Conservation (phyloP, 768 basidiomycete species). For the Boletus rubropictus region DNA sequence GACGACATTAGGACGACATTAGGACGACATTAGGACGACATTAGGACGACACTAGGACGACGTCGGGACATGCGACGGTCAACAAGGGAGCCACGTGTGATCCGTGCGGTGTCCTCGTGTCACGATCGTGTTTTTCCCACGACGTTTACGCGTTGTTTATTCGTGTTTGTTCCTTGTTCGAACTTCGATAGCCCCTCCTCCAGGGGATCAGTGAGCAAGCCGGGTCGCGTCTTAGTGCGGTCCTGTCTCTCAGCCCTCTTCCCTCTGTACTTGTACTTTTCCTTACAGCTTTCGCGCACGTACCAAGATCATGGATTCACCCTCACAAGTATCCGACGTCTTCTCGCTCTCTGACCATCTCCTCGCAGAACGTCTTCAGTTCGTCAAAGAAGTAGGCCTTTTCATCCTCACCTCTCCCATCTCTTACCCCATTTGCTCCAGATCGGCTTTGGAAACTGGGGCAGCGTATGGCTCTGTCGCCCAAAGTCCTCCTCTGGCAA, state of each 20-base stretch:
- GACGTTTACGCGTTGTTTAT: slow-evolving; percentile 28
- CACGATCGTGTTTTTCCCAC: slow-evolving; percentile 22
- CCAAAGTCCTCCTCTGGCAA: slow-evolving; percentile 47
- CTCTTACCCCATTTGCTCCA: slow-evolving; percentile 25
- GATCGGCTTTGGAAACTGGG: slow-evolving; percentile 94
- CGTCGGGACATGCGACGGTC: no score
- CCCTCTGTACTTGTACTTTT: slow-evolving; percentile 24
- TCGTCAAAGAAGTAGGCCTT: slow-evolving; percentile 63
- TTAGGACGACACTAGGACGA: no score
- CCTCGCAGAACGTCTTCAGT: slow-evolving; percentile 64
- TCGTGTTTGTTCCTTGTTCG: slow-evolving; percentile 25
- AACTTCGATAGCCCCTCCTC: slow-evolving; percentile 6
- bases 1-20: no score
- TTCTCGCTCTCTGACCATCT: slow-evolving; percentile 72
- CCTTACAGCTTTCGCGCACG: neutral
- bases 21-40: no score
- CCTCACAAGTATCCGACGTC: slow-evolving; percentile 42
- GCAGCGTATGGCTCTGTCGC: slow-evolving; percentile 77
- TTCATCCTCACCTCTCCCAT: neutral
- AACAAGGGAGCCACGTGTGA: slow-evolving; percentile 17
- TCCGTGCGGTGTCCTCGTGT: slow-evolving; percentile 13
- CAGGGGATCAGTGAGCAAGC: neutral
- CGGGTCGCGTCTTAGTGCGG: neutral
- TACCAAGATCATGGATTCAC: slow-evolving; percentile 19
- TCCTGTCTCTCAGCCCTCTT: neutral